A percentile compares a stretch with the other conserved stretches of the same genome.
Evolutionary conservation across 768 basidiomycete species (phyloP).

Genomic region (Serendipita sp.): DNA sequence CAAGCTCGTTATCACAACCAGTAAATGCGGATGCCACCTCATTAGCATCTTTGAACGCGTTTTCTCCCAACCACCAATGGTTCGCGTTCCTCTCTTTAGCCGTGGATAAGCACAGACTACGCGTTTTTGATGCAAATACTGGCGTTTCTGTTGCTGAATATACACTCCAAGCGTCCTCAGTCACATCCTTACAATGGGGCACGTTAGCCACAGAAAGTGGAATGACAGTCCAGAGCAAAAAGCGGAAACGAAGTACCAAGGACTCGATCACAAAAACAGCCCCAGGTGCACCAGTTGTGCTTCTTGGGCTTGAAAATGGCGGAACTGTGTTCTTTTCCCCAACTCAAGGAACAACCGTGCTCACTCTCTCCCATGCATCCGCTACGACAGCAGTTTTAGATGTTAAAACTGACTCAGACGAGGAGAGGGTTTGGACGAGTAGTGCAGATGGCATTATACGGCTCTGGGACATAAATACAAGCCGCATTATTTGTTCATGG

Average conservation of each 20-base stretch:
- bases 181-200: conserved; percentile 39
- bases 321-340: conserved; percentile 45
- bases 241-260: conserved; percentile 21
- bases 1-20: conserved; percentile 23
- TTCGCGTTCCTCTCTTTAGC: conserved; percentile 49
- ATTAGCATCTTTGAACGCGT: conserved; percentile 32
- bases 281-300: conserved; percentile 23
- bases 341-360: conserved; percentile 36
- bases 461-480: conserved; percentile 39
- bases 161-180: conserved; percentile 36
- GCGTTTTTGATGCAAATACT: conserved; percentile 43
- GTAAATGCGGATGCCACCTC: conserved; percentile 31
- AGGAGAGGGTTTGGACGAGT: conserved; percentile 35
- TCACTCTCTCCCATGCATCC: conserved; percentile 37
- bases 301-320: conserved; percentile 46
- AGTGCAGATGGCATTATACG: conserved; percentile 39
- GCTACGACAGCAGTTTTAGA: conserved; percentile 38
- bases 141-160: conserved; percentile 41
- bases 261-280: conserved; percentile 14
- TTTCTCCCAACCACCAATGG: conserved; percentile 38
- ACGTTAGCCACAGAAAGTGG: conserved; percentile 19
- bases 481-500: conserved; percentile 32
- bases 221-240: conserved; percentile 32
- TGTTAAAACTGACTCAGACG: conserved; percentile 19
- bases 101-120: conserved; percentile 54